Evolutionary conservation across 2,329 filamentous ascomycete species (phyloP).

Genomic region (Microsporum ferrugineum): DNA sequence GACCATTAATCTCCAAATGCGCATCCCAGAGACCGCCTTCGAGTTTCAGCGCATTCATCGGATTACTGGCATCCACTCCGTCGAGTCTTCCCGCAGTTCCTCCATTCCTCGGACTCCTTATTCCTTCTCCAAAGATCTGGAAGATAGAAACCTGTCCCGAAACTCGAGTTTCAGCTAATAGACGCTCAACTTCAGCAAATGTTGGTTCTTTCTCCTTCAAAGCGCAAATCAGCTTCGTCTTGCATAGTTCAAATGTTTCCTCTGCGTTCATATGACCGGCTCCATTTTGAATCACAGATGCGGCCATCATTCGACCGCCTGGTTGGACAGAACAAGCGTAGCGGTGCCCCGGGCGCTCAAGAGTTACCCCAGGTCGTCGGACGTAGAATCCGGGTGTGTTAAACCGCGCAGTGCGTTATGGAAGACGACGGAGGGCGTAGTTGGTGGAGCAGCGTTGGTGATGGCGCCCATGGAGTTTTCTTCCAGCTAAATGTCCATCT

Average conservation of each 20-base stretch:
- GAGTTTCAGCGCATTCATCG: conserved; percentile 45
- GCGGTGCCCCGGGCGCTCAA: background rate
- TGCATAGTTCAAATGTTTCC: conserved; percentile 21
- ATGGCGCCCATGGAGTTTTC: background rate
- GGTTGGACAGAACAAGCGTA: background rate
- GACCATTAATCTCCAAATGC: conserved; percentile 65
- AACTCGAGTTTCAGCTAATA: conserved; percentile 27
- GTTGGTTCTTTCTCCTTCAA: conserved; percentile 41
- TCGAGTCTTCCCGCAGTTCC: background rate
- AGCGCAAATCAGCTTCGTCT: conserved; percentile 40
- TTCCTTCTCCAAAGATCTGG: background rate
- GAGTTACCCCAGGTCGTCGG: background rate
- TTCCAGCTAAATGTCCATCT: conserved; percentile 2
- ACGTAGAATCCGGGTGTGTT: background rate
- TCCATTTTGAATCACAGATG: background rate
- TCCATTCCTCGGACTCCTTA: background rate
- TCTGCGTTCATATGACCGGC: conserved; percentile 19
- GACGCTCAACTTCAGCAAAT: conserved; percentile 40
- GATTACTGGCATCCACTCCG: background rate
- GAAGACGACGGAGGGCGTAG: background rate
- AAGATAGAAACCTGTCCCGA: conserved; percentile 1
- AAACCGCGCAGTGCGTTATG: background rate
- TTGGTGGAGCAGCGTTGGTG: background rate
- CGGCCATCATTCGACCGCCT: conserved; percentile 2
- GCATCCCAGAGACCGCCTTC: conserved; percentile 67